Evolutionary conservation across 2,329 filamentous ascomycete species (phyloP), one percentile per base, ranked within the genome.

Genomic region (Trichoderma sp.): DNA sequence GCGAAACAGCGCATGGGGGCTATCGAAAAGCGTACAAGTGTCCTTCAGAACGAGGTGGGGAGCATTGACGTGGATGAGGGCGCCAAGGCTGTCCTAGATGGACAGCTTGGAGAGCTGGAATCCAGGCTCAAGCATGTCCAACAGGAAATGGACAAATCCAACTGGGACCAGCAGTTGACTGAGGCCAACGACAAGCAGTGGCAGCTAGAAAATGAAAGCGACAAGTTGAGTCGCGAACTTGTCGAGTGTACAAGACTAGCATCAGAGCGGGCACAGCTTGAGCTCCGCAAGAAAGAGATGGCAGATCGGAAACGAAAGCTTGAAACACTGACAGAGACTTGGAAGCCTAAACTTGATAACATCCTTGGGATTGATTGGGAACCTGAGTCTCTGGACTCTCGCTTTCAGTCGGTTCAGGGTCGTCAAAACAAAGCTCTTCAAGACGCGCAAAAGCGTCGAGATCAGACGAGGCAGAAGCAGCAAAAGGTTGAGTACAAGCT

Each of bases 21-120:
- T 6, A 93, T 95, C 72, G 92, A 97, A 69, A 89, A 86, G 74
- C 91, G 91, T 64, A 87, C 90, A 7, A 80, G 79, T 4, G 80
- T 82, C 1, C 83, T 94, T 37, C 92, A 97, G 74, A 84, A 82
- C 56, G 87, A 91, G 35, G 82, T 93, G 35, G 85, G 90, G 72
- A 82, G 83, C n/a, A 90, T 99, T 66, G 86, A 91, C 39, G 85
- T 94, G 34, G 94, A 99, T 72, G 94, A 98, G 79, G 94, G 94
- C 4, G 87, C 87, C 35, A 92, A 92, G 76, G 91, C 91, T 29
- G 83, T 92, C 4, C 83, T 97, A 7, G 90, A 95, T 73, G 87
- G 89, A 17, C 89, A 90, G 64, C 86, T 92, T 58, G 86, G 88
- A 42, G 91, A 95, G 45, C 84, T 92, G 0, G 86, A 90, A 69